A percentile compares a stretch with the other conserved stretches of the same genome.
These are phyloP conservation scores for Coemansia sp. DNA, from an alignment of 192 early-diverging fungal species.

Conservation along the genomic window DNA sequence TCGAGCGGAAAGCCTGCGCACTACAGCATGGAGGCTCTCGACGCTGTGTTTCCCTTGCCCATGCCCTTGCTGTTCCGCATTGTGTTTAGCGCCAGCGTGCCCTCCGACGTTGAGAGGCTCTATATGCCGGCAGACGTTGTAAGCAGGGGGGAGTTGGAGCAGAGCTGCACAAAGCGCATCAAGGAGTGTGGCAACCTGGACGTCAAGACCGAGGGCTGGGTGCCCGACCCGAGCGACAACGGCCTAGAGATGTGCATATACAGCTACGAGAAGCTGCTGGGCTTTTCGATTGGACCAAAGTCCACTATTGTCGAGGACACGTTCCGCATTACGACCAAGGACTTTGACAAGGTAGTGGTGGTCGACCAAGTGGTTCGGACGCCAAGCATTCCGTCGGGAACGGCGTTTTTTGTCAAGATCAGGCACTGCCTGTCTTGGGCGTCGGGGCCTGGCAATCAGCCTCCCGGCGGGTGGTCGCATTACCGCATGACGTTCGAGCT, in stretches of 20 bases:
- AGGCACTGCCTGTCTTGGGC: conserved; percentile 51
- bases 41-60: conserved; percentile 43
- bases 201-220: conserved; percentile 47
- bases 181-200: conserved; percentile 32
- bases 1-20: conserved; percentile 20
- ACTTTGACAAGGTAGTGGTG: conserved; percentile 34
- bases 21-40: conserved; percentile 38
- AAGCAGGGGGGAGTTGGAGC: conserved; percentile 18
- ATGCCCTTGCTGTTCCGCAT: conserved; percentile 47
- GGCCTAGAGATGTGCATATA: conserved; percentile 38
- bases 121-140: conserved; percentile 26
- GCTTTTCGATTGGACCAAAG: conserved; percentile 53
- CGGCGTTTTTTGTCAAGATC: conserved; percentile 51
- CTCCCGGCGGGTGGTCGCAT: conserved; percentile 44
- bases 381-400: conserved; percentile 52
- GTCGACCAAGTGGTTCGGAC: conserved; percentile 47
- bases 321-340: conserved; percentile 22
- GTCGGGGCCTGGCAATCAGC: conserved; percentile 24
- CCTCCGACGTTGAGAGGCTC: conserved; percentile 10
- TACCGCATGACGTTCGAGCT: conserved; percentile 50
- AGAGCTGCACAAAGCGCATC: conserved; percentile 42
- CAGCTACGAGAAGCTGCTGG: conserved; percentile 49
- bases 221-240: conserved; percentile 28
- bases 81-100: conserved; percentile 39
- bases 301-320: conserved; percentile 43